A percentile compares a stretch with the other conserved stretches of the same genome.
phyloP scores from a whole-genome alignment of 208 protist species.

The Porcisia hertigi region DNA sequence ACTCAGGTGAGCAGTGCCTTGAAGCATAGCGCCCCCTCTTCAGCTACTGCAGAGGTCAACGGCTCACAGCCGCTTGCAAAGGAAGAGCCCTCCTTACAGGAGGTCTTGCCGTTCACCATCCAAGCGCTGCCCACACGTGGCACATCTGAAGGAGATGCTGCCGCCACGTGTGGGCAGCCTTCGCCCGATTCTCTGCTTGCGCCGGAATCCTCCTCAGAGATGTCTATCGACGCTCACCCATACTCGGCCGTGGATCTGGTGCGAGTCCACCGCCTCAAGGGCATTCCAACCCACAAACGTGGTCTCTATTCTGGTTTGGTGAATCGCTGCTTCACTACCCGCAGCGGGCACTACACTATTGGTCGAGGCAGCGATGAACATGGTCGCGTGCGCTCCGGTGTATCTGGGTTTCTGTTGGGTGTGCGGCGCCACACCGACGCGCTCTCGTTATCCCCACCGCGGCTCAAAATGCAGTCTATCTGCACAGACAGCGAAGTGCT shows the following conservation, averaged over 20 bases:
- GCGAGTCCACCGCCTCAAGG: constrained; percentile 50
- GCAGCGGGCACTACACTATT: constrained; percentile 47
- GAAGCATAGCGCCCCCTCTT: background rate
- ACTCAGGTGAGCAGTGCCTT: background rate
- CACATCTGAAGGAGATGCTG: background rate
- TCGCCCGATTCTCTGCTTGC: background rate
- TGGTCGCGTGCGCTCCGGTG: constrained; percentile 40
- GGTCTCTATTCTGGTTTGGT: constrained; percentile 53
- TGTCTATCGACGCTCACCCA: constrained; percentile 5
- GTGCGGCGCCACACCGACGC: background rate
- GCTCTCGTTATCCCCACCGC: background rate
- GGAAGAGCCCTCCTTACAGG: background rate
- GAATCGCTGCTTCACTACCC: constrained; percentile 30
- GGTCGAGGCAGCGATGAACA: constrained; percentile 15
- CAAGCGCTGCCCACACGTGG: background rate
- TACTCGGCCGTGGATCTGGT: constrained; percentile 41
- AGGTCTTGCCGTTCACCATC: background rate
- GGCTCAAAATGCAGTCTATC: constrained; percentile 8
- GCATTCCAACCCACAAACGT: constrained; percentile 63
- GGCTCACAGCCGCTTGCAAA: no score
- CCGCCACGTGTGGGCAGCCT: background rate
- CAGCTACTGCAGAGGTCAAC: no score
- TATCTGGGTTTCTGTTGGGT: constrained; percentile 37
- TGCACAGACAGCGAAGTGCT: constrained; percentile 1
- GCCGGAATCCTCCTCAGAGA: background rate